These are phyloP conservation scores for Yarrowia hollandica DNA, from an alignment of 805 yeast species.

Conservation along the genomic window DNA sequence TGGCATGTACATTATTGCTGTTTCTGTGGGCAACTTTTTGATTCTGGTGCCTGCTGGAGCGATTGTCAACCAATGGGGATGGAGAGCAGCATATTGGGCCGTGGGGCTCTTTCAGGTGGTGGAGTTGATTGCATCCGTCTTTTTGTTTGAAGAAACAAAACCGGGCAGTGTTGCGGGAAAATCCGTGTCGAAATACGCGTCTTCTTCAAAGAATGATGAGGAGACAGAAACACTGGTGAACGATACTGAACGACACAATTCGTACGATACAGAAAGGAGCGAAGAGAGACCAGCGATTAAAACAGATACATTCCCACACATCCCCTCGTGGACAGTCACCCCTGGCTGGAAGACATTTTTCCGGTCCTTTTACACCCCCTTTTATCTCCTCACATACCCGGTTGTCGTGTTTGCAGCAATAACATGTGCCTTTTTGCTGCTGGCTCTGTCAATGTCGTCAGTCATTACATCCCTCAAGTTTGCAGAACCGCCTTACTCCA, in stretches of 20 bases:
- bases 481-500: conserved; percentile 27
- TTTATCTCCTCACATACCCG: conserved; percentile 4
- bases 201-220: background rate
- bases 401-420: conserved; percentile 29
- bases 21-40: conserved; percentile 35
- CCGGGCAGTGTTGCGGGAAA: background rate
- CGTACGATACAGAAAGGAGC: background rate
- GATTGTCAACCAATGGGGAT: conserved; percentile 34
- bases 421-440: conserved; percentile 25
- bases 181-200: background rate
- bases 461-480: conserved; percentile 6
- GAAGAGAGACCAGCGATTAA: background rate
- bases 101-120: conserved; percentile 33
- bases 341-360: conserved; percentile 13
- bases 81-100: conserved; percentile 36
- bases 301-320: background rate
- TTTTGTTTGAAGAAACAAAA: conserved; percentile 35
- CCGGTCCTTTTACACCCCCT: conserved; percentile 22
- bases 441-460: conserved; percentile 27
- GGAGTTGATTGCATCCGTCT: conserved; percentile 24
- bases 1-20: conserved; percentile 35
- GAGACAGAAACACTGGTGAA: background rate
- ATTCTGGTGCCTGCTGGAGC: conserved; percentile 36
- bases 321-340: conserved; percentile 9
- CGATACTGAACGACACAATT: background rate